phyloP scores from a whole-genome alignment of 164 flowering plant genomes.

The grape (Vitis vinifera) region ASM3070453v1 NC_081816.1:5427501-5428000 shows the following conservation, averaged over 20 bases:
- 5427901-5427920: conserved; percentile 41
- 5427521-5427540: background rate
- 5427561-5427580: conserved; percentile 54
- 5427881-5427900: conserved; percentile 72
- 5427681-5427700: background rate
- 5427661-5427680: conserved; percentile 18
- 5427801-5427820: conserved; percentile 42
- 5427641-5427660: conserved; percentile 48
- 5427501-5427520: background rate
- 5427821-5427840: conserved; percentile 43
- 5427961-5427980: too few relatives aligned
- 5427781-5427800: background rate
- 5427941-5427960: too few relatives aligned
- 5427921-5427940: background rate
- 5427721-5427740: background rate
- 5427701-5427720: background rate
- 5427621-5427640: conserved; percentile 52
- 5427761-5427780: background rate
- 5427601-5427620: conserved; percentile 73
- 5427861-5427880: conserved; percentile 54
- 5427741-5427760: background rate
- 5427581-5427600: conserved; percentile 71
- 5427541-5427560: conserved; percentile 12
- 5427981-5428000: background rate
- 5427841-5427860: conserved; percentile 44